Conservation (phyloP, 1,284 basidiomycete genomes). For the Apiotrichum domesticum region DNA sequence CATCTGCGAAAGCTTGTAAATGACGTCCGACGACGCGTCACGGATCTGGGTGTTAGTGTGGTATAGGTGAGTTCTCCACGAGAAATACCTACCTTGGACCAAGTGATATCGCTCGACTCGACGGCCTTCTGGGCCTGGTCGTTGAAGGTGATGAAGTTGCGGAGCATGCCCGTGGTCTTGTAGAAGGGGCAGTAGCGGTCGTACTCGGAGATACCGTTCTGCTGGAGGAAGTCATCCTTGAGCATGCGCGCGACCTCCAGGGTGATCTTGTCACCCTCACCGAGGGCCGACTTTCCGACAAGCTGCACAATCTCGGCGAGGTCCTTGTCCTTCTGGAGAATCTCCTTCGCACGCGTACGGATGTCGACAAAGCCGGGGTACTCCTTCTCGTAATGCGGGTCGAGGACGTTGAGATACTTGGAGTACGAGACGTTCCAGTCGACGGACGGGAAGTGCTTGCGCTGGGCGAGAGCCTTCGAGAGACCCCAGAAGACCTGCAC, state of each 20-base stretch:
- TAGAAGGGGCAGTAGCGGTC: slow-evolving; percentile 97
- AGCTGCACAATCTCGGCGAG: slow-evolving; percentile 98
- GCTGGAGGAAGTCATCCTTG: slow-evolving; percentile 95
- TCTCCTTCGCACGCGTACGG: slow-evolving; percentile 87
- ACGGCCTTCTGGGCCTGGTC: slow-evolving; percentile 78
- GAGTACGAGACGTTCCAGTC: slow-evolving; percentile 99
- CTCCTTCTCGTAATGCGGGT: slow-evolving; percentile 84
- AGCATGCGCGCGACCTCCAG: slow-evolving; percentile 95
- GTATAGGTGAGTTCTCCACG: neutral
- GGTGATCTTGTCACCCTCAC: slow-evolving; percentile 97
- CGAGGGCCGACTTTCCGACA: slow-evolving; percentile 95
- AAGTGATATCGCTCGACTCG: slow-evolving; percentile 80
- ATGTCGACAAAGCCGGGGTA: slow-evolving; percentile 91
- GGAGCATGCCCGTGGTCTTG: slow-evolving; percentile 94
- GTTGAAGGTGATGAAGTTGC: slow-evolving; percentile 93
- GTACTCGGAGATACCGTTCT: slow-evolving; percentile 98
- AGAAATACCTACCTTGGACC: slow-evolving; percentile 54
- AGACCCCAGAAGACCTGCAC: slow-evolving; percentile 82
- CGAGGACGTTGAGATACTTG: slow-evolving; percentile 93
- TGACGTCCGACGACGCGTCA: slow-evolving; percentile 77
- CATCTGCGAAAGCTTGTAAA: slow-evolving; percentile 96
- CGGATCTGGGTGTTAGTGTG: slow-evolving; percentile 55
- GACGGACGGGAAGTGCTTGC: slow-evolving; percentile 92
- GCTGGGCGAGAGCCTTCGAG: slow-evolving; percentile 66
- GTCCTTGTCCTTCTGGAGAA: slow-evolving; percentile 97